Evolutionary conservation across 345 rosid species (phyloP).

Genomic region (Populus alba): DNA sequence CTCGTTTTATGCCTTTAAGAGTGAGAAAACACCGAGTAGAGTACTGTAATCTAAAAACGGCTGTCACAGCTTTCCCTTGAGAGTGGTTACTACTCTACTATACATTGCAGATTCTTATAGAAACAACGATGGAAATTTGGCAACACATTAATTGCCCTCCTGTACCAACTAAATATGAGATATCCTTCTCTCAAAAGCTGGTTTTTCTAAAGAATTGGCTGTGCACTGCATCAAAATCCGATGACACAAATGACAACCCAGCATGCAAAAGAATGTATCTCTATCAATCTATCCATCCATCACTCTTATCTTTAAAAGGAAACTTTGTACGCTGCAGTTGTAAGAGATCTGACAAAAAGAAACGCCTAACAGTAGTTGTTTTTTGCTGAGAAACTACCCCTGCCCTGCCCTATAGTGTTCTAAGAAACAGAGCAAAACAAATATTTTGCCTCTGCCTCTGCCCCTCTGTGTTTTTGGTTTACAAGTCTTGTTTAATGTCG

Average conservation of each 20-base stretch:
- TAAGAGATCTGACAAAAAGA: slow-evolving; percentile 11
- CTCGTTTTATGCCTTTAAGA: slow-evolving; percentile 16
- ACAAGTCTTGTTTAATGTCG: neutral
- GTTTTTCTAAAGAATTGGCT: neutral
- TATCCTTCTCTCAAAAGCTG: neutral
- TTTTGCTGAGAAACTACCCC: neutral
- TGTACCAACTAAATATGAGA: neutral
- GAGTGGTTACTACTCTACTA: neutral
- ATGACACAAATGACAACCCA: neutral
- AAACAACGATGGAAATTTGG: neutral
- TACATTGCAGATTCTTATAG: neutral
- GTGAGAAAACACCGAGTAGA: slow-evolving; percentile 9
- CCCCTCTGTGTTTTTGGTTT: neutral
- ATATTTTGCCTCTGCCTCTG: neutral
- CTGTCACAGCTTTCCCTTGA: slow-evolving; percentile 18
- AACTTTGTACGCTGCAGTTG: neutral
- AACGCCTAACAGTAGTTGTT: neutral
- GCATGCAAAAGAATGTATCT: neutral
- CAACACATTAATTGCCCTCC: neutral
- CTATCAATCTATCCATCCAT: neutral
- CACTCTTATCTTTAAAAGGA: neutral
- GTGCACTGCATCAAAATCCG: neutral
- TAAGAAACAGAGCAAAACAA: neutral
- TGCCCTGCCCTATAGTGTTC: neutral
- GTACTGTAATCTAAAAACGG: neutral